A percentile compares a stretch with the other conserved stretches of the same genome.
Evolutionary conservation across 2,329 filamentous ascomycete species (phyloP).

Genomic region (Drechslerella dactyloides): DNA sequence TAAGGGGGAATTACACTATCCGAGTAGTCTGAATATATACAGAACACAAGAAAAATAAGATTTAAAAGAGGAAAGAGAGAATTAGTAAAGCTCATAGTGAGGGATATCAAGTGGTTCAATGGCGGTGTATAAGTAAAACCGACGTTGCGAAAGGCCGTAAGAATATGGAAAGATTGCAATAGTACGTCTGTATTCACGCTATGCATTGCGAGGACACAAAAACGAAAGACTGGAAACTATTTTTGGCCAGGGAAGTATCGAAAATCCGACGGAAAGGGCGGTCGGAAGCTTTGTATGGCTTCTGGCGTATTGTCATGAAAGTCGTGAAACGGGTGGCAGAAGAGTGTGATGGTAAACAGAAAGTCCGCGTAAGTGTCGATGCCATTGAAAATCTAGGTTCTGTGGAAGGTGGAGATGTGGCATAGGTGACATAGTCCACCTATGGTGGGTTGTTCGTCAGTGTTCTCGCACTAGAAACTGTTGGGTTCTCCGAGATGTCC

Average conservation of each 20-base stretch:
- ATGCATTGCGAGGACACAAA: constrained; percentile 16
- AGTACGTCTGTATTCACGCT: constrained; percentile 18
- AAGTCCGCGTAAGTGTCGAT: neutral
- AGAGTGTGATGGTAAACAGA: neutral
- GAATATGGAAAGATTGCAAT: neutral
- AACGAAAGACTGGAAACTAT: neutral
- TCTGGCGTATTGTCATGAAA: neutral
- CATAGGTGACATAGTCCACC: neutral
- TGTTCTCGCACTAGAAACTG: constrained; percentile 35
- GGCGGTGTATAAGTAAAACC: neutral
- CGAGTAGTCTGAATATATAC: constrained; percentile 3
- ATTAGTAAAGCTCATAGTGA: constrained; percentile 7
- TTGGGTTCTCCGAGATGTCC: constrained; percentile 40
- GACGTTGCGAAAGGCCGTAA: neutral
- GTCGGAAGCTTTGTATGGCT: neutral
- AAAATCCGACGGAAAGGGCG: neutral
- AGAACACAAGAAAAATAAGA: constrained; percentile 1
- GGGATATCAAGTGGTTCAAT: neutral
- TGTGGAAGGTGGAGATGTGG: constrained; percentile 1
- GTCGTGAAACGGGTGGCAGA: constrained; percentile 1
- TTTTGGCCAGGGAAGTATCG: constrained; percentile 3
- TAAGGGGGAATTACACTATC: constrained; percentile 3
- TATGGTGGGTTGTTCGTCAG: constrained; percentile 17
- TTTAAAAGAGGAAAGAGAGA: constrained; percentile 7
- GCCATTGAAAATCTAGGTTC: neutral